Conservation (phyloP, 2,329 filamentous ascomycete species). For the Clarireedia hainanense region DNA sequence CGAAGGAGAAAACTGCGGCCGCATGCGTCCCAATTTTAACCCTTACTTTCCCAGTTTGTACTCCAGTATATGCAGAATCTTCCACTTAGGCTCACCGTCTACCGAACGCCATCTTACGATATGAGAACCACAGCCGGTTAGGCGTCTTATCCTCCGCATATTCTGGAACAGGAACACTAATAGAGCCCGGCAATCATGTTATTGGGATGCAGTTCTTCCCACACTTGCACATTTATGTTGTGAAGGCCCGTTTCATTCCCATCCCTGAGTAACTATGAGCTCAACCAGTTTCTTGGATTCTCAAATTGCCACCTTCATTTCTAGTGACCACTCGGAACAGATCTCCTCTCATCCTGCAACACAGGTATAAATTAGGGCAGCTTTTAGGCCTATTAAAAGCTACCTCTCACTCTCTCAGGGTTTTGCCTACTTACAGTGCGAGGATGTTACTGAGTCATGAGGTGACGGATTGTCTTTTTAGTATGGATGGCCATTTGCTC, state of each 20-base stretch:
- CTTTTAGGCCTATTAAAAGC: background rate
- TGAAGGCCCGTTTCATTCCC: background rate
- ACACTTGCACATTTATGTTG: background rate
- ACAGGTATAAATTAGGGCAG: background rate
- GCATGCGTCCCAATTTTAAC: background rate
- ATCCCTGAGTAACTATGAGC: background rate
- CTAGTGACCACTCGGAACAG: background rate
- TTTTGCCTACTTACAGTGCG: conserved; percentile 15
- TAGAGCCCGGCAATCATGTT: background rate
- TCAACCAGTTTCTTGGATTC: background rate
- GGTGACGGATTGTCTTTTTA: conserved; percentile 13
- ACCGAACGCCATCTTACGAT: background rate
- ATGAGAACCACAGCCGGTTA: background rate
- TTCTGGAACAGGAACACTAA: background rate
- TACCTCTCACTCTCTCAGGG: background rate
- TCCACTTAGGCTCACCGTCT: background rate
- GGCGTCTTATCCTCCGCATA: background rate
- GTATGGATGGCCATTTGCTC: background rate
- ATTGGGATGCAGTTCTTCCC: background rate
- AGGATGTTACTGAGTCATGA: conserved; percentile 17
- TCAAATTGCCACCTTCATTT: background rate
- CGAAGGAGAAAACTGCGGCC: background rate
- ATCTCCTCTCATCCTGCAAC: background rate
- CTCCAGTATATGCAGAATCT: background rate
- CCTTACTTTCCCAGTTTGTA: background rate